Evolutionary conservation across 2,329 filamentous ascomycete genomes (phyloP).

Genomic region (Elsinoe arachidis): DNA sequence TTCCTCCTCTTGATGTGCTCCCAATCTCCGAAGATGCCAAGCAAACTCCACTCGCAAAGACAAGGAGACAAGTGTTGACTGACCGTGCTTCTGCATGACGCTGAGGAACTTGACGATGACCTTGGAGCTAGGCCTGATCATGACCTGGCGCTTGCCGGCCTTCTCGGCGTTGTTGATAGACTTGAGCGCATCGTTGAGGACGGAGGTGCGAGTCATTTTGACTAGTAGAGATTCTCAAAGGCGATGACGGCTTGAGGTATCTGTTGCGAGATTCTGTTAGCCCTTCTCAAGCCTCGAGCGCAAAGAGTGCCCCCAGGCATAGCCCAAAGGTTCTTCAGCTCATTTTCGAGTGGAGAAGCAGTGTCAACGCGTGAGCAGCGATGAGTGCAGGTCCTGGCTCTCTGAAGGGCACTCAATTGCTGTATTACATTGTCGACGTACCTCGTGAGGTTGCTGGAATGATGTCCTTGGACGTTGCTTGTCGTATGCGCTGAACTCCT

Average conservation of each 20-base stretch:
- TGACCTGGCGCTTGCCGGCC: conserved; percentile 96
- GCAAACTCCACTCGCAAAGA: conserved; percentile 1
- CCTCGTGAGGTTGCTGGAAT: conserved; percentile 22
- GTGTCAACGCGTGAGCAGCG: conserved; percentile 32
- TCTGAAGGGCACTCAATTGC: conserved; percentile 42
- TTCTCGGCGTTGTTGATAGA: conserved; percentile 99
- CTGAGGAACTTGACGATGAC: conserved; percentile 99
- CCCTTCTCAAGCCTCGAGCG: conserved; percentile 56
- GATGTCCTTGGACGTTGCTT: conserved; percentile 5
- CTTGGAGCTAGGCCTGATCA: conserved; percentile 98
- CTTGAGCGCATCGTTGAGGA: conserved; percentile 80
- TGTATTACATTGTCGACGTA: conserved; percentile 23
- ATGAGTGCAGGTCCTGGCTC: conserved; percentile 41
- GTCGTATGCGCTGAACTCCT: not conserved
- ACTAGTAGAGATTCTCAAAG: conserved; percentile 74
- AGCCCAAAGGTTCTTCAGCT: conserved; percentile 59
- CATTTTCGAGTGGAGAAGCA: conserved; percentile 41
- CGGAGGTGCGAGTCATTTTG: conserved; percentile 99
- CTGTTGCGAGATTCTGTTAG: conserved; percentile 45
- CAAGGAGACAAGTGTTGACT: conserved; percentile 35
- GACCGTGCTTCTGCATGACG: conserved; percentile 99
- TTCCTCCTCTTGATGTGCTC: conserved; percentile 12
- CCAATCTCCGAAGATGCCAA: conserved; percentile 2
- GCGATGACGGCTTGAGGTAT: conserved; percentile 52
- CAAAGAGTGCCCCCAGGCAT: conserved; percentile 56